Conservation (phyloP, 2,329 filamentous ascomycete species). For the Sporothrix schenckii region DNA sequence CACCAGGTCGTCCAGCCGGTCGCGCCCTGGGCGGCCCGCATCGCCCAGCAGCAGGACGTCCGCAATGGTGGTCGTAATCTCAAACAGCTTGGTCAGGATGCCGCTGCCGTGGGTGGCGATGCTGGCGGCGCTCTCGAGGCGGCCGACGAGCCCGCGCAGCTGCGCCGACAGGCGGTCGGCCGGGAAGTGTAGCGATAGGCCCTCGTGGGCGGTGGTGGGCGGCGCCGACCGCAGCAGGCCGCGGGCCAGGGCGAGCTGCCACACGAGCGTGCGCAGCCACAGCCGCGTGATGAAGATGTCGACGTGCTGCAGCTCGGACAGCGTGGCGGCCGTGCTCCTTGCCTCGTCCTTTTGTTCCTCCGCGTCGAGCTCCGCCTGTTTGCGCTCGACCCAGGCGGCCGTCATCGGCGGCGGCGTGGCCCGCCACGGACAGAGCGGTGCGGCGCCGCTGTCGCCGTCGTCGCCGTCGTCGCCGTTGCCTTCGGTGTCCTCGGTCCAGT, state of each 20-base stretch:
- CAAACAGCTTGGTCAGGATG: slow-evolving; percentile 62
- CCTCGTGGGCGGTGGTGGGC: slow-evolving; percentile 43
- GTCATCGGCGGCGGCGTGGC: background rate
- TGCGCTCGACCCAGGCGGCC: slow-evolving; percentile 40
- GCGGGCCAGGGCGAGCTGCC: slow-evolving; percentile 48
- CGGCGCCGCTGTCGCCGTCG: background rate
- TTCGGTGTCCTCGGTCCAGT: slow-evolving; percentile 41
- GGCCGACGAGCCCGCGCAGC: slow-evolving; percentile 46
- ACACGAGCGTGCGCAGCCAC: slow-evolving; percentile 49
- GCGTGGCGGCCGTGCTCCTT: slow-evolving; percentile 36
- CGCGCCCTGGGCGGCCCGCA: background rate
- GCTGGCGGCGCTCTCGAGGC: slow-evolving; percentile 46
- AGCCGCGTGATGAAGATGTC: slow-evolving; percentile 49
- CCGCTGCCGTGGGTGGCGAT: slow-evolving; percentile 60
- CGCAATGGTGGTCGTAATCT: slow-evolving; percentile 62
- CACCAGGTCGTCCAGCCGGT: background rate
- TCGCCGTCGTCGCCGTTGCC: slow-evolving; percentile 33
- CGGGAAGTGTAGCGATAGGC: slow-evolving; percentile 48
- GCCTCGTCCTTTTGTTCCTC: slow-evolving; percentile 42
- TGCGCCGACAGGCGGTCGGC: slow-evolving; percentile 46
- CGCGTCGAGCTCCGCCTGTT: slow-evolving; percentile 47
- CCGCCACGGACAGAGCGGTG: background rate
- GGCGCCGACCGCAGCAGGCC: slow-evolving; percentile 45
- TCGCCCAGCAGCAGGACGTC: slow-evolving; percentile 56
- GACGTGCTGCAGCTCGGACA: slow-evolving; percentile 48